Evolutionary conservation across 192 early-diverging fungal species (phyloP), one percentile per base, ranked within the genome.

Genomic region (Coemansia pectinata): DNA sequence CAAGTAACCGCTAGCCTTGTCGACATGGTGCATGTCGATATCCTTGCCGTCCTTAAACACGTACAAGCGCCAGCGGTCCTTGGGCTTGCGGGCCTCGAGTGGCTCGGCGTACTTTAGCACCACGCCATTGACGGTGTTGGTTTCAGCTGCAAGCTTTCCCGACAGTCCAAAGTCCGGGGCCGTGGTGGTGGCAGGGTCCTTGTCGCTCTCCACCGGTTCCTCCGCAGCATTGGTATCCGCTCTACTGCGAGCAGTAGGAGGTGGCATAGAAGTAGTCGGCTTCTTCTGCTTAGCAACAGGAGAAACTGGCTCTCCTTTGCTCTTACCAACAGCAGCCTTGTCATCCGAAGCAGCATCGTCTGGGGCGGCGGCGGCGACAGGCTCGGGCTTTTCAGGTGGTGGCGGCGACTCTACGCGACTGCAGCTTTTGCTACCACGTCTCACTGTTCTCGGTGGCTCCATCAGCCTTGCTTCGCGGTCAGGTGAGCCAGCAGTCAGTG

Each of bases 31-130:
- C 57, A 94, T 78, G 78, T 98, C 96, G 34, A 95, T 81, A 73
- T 95, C 90, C 47, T 96, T 89, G 50, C 90, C 88, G 42, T 93
- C 93, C 71, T 99, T 99, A 76, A 98, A 99, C 2, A 97, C 92
- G 73, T 97, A 97, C 21, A 99, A 76, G 58, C 96, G 87, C 89
- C 90, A 97, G 63, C 83, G 85, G 12, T 83, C 73, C 15, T 64
- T 85, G 7, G 96, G 94, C 58, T 89, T 91, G 27, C 93, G 84
- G 0, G 96, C 94, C 74, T 99, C 97, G 0, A 90, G 78, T 0
- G 97, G 97, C 74, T 99, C 97, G 59, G 87, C 90, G 74, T 96
- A 96, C 75, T 98, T 97, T 23, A 98, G 75, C 41, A 91, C 79
- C 1, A 94, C 90, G 29, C 96, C 96, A 48, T 93, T 95, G 55